Conservation (phyloP, 495 filamentous ascomycete genomes). For the Mytilinidion resinicola region DNA sequence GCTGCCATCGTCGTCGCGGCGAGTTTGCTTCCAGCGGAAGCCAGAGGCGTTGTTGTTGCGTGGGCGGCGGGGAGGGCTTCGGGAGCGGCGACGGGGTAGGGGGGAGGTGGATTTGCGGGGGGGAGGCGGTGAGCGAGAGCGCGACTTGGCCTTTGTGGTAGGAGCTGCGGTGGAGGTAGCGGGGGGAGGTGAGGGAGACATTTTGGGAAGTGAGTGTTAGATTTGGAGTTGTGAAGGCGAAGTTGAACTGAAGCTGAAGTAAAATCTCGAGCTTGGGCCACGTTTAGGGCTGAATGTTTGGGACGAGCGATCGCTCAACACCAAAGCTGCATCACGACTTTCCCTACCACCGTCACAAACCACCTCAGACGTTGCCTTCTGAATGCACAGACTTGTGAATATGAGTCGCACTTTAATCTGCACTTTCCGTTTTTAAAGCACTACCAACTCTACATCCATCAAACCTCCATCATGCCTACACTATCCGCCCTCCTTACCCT, state of each 20-base stretch:
- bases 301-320: no score
- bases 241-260: no score
- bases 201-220: neutral
- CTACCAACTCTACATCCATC: neutral
- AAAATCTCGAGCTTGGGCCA: no score
- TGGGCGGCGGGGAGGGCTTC: slow-evolving; percentile 9
- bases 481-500: slow-evolving; percentile 2
- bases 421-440: no score
- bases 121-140: slow-evolving; percentile 10
- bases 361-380: no score
- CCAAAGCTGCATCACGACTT: no score
- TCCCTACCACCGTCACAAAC: no score
- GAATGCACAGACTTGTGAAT: no score
- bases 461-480: neutral
- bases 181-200: neutral
- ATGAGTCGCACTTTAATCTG: no score
- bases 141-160: neutral
- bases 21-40: slow-evolving; percentile 23
- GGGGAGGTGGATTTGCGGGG: slow-evolving; percentile 1
- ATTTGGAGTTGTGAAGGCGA: no score
- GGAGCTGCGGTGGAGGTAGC: neutral
- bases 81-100: slow-evolving; percentile 9
- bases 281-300: no score
- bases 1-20: neutral
- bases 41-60: slow-evolving; percentile 14